Conservation (phyloP, 1,284 basidiomycete genomes). For the Pterula multifida region DNA sequence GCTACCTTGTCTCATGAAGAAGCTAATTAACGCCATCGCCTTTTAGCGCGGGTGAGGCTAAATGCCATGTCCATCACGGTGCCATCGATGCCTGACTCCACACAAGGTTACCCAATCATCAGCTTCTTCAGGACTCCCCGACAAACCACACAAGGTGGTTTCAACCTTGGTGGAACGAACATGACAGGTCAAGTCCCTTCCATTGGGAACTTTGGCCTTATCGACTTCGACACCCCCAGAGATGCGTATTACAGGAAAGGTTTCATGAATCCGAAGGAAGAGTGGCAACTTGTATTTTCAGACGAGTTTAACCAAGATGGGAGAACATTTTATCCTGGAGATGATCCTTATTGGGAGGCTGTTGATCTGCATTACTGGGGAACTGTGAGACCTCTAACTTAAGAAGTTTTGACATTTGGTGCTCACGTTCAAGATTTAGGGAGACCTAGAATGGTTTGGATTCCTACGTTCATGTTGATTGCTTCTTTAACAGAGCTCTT, state of each 20-base stretch:
- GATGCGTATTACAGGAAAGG: slow-evolving; percentile 20
- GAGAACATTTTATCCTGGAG: slow-evolving; percentile 21
- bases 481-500: background rate
- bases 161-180: slow-evolving; percentile 49
- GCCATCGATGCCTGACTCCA: background rate
- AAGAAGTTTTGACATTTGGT: no score
- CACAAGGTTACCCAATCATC: background rate
- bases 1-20: background rate
- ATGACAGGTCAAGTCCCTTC: slow-evolving; percentile 28
- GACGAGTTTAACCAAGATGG: slow-evolving; percentile 16
- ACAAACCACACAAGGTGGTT: slow-evolving; percentile 21
- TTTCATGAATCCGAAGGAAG: slow-evolving; percentile 10
- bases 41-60: background rate
- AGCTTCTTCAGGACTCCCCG: background rate
- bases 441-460: background rate
- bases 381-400: slow-evolving; percentile 21
- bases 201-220: slow-evolving; percentile 34
- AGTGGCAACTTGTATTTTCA: slow-evolving; percentile 13
- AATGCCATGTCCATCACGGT: background rate
- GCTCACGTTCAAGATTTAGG: background rate
- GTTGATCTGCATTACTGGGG: slow-evolving; percentile 29
- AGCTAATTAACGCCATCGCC: background rate
- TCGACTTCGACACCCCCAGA: slow-evolving; percentile 42
- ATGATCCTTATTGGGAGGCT: slow-evolving; percentile 25
- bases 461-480: background rate